Percentiles rank a stretch among this genome's conserved stretches.
These are phyloP conservation scores for Apiospora sp. DNA, from an alignment of 2,329 filamentous ascomycete species.

Conservation along the genomic window DNA sequence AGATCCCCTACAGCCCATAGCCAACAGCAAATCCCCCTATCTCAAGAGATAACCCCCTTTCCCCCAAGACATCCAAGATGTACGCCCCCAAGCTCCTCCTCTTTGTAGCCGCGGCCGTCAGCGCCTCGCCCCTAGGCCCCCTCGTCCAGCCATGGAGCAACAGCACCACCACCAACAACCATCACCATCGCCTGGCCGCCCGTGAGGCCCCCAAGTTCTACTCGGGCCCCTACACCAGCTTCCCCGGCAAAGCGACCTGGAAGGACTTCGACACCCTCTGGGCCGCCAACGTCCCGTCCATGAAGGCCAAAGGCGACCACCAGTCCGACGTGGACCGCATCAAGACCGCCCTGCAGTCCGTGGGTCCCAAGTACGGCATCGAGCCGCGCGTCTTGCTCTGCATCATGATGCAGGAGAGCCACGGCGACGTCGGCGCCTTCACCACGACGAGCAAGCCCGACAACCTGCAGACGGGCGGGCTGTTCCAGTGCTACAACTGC, in stretches of 20 bases:
- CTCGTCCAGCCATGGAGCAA: neutral
- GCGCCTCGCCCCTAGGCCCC: neutral
- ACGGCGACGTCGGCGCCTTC: conserved; percentile 46
- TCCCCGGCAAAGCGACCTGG: conserved; percentile 44
- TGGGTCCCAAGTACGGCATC: conserved; percentile 42
- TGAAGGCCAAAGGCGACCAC: conserved; percentile 43
- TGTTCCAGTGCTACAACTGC: conserved; percentile 49
- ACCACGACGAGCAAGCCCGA: conserved; percentile 45
- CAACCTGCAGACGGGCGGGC: conserved; percentile 43
- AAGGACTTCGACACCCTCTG: conserved; percentile 45
- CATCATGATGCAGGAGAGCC: conserved; percentile 53
- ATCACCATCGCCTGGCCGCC: neutral
- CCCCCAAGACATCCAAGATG: neutral
- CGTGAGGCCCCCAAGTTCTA: conserved; percentile 28
- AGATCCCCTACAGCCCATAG: neutral
- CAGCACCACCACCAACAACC: neutral
- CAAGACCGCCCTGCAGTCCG: conserved; percentile 41
- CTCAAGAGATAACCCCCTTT: neutral
- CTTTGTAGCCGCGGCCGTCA: neutral
- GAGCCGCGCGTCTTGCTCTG: conserved; percentile 47
- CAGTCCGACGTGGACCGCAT: conserved; percentile 44
- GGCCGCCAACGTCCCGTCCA: conserved; percentile 43
- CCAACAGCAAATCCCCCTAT: neutral
- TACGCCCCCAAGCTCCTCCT: conserved; percentile 1
- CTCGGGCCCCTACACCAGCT: conserved; percentile 39